Evolutionary conservation across 2,329 filamentous ascomycete genomes (phyloP).

Genomic region (Colletotrichum siamense): DNA sequence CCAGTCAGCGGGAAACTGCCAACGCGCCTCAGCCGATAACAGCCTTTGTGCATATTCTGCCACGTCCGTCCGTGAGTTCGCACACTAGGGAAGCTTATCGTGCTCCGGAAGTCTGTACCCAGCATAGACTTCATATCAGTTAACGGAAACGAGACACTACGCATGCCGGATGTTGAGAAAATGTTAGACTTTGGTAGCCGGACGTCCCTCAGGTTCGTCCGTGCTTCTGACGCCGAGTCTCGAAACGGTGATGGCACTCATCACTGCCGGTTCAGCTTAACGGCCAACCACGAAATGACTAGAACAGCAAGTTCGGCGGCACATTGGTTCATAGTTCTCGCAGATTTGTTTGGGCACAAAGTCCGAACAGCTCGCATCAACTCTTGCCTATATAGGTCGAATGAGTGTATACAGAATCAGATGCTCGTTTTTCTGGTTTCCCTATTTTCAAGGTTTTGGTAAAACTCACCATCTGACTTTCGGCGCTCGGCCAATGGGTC

Average conservation of each 20-base stretch:
- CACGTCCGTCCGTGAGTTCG: background rate
- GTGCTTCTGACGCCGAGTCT: background rate
- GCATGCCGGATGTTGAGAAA: background rate
- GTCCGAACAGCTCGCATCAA: background rate
- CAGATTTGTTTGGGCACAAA: background rate
- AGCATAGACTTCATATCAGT: background rate
- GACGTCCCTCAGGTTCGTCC: background rate
- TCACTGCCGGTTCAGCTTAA: background rate
- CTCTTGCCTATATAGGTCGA: background rate
- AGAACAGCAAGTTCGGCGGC: background rate
- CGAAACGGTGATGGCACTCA: background rate
- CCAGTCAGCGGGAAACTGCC: background rate
- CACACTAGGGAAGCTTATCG: background rate
- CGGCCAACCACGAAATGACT: background rate
- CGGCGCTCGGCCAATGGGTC: background rate
- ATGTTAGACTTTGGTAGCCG: background rate
- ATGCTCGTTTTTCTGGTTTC: background rate
- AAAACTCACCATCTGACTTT: background rate
- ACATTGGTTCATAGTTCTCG: background rate
- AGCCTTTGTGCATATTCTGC: background rate
- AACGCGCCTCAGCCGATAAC: background rate
- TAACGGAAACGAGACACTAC: background rate
- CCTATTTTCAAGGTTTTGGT: background rate
- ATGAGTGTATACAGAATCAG: background rate
- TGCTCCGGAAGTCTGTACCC: background rate